Percentiles rank a stretch among this genome's conserved stretches.
These are phyloP conservation scores for Pseudocercospora ulei DNA, from an alignment of 2,329 filamentous ascomycete genomes.

Conservation along the genomic window DNA sequence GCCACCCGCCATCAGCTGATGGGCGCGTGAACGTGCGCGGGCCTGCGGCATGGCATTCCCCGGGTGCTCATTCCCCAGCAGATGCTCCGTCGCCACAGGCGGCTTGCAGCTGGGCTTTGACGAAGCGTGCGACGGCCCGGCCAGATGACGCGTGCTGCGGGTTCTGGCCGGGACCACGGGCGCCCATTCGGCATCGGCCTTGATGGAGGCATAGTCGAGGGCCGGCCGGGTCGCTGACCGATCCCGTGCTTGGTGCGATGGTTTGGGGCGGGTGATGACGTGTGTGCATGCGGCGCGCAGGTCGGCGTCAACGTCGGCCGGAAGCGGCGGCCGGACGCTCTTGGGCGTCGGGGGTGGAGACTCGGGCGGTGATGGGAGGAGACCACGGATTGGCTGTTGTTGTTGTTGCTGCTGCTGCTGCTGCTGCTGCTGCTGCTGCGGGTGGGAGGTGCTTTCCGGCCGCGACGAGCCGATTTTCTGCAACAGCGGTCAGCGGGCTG, in stretches of 20 bases:
- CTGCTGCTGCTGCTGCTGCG: slow-evolving; percentile 8
- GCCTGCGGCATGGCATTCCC: slow-evolving; percentile 11
- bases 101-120: slow-evolving; percentile 19
- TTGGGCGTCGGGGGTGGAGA: slow-evolving; percentile 37
- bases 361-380: slow-evolving; percentile 20
- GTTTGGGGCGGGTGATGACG: slow-evolving; percentile 36
- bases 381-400: slow-evolving; percentile 29
- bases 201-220: slow-evolving; percentile 33
- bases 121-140: slow-evolving; percentile 13
- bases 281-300: slow-evolving; percentile 41
- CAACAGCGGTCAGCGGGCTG: slow-evolving; percentile 7
- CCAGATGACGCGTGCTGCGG: slow-evolving; percentile 14
- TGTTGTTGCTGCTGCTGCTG: too few relatives aligned
- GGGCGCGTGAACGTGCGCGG: slow-evolving; percentile 25
- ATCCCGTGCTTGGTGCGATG: slow-evolving; percentile 33
- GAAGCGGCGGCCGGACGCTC: slow-evolving; percentile 39
- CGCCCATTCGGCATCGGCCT: slow-evolving; percentile 13
- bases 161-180: slow-evolving; percentile 10
- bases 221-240: slow-evolving; percentile 29
- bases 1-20: slow-evolving; percentile 25
- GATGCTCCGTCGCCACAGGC: slow-evolving; percentile 19
- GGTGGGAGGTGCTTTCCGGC: slow-evolving; percentile 14
- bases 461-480: slow-evolving; percentile 11
- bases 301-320: slow-evolving; percentile 38
- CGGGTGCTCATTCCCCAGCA: slow-evolving; percentile 18